Conservation (phyloP, 805 yeast species). For the Saturnispora quitensis region DNA sequence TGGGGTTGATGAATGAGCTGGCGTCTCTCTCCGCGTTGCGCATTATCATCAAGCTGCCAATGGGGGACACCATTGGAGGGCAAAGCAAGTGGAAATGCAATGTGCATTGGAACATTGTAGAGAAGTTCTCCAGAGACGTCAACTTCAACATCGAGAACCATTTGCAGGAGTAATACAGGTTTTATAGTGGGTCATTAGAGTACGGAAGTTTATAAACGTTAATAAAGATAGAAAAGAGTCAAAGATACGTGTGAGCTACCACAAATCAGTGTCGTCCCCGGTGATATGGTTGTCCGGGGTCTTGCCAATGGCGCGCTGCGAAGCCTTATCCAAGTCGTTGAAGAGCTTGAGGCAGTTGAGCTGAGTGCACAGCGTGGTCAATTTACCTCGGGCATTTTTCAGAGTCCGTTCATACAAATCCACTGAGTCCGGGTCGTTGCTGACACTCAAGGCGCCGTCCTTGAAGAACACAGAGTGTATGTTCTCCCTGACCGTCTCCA, state of each 20-base stretch:
- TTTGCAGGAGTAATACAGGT: conserved; percentile 23
- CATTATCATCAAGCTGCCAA: conserved; percentile 22
- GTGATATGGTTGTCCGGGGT: conserved; percentile 18
- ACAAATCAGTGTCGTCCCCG: conserved; percentile 21
- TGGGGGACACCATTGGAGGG: conserved; percentile 44
- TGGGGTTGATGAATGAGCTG: conserved; percentile 31
- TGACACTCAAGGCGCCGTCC: conserved; percentile 13
- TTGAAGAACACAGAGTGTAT: conserved; percentile 18
- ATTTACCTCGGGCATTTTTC: conserved; percentile 22
- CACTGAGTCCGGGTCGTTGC: conserved; percentile 24
- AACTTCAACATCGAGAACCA: conserved; percentile 59
- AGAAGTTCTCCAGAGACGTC: conserved; percentile 52
- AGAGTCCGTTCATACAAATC: conserved; percentile 20
- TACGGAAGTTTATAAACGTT: not conserved
- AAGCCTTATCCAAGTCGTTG: conserved; percentile 15
- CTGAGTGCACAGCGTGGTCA: conserved; percentile 20
- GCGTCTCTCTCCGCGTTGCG: conserved; percentile 29
- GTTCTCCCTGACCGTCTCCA: conserved; percentile 14
- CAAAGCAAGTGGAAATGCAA: conserved; percentile 73
- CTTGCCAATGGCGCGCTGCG: conserved; percentile 19
- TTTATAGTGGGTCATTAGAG: not conserved
- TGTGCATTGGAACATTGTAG: conserved; percentile 56
- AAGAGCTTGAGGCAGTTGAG: conserved; percentile 19
- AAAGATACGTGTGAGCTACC: conserved; percentile 15
- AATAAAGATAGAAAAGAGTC: conserved; percentile 11